A percentile compares a stretch with the other conserved stretches of the same genome.
These are phyloP conservation scores for Laburnicola sp. DNA, from an alignment of 2,329 filamentous ascomycete genomes.

Conservation along the genomic window DNA sequence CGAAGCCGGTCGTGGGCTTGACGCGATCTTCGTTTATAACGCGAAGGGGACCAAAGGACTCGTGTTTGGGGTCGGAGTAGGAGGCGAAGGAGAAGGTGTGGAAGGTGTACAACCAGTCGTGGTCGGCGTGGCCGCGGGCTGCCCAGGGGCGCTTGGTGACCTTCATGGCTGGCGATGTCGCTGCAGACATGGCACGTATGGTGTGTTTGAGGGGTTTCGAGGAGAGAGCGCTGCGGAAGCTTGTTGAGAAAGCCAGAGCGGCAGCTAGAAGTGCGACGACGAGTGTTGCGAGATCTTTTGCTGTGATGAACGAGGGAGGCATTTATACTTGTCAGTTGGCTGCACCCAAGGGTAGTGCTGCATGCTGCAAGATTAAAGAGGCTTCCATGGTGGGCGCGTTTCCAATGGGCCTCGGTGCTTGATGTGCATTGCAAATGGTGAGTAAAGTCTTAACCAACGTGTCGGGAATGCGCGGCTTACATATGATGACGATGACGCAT, in stretches of 20 bases:
- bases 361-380: conserved; percentile 27
- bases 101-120: conserved; percentile 86
- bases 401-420: conserved; percentile 11
- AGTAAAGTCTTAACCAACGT: conserved; percentile 33
- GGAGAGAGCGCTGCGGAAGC: conserved; percentile 44
- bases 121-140: conserved; percentile 74
- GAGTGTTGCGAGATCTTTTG: conserved; percentile 34
- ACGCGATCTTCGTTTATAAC: conserved; percentile 91
- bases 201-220: conserved; percentile 37
- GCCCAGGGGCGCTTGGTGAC: conserved; percentile 74
- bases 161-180: conserved; percentile 51
- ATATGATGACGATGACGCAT: conserved; percentile 32
- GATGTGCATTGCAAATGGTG: conserved; percentile 37
- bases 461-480: conserved; percentile 25
- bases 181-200: conserved; percentile 47
- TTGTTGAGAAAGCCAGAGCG: conserved; percentile 51
- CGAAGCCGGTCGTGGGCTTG: conserved; percentile 72
- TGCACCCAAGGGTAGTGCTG: conserved; percentile 21
- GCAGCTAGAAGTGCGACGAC: conserved; percentile 45
- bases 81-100: conserved; percentile 83
- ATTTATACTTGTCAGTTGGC: conserved; percentile 35
- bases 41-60: conserved; percentile 73
- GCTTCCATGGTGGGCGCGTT: conserved; percentile 25
- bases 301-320: conserved; percentile 21
- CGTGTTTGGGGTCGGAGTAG: conserved; percentile 68